Base-by-base conservation (phyloP, 202 grass and related monocot genomes). In the Bolboschoenoplectus hybrid region DNA sequence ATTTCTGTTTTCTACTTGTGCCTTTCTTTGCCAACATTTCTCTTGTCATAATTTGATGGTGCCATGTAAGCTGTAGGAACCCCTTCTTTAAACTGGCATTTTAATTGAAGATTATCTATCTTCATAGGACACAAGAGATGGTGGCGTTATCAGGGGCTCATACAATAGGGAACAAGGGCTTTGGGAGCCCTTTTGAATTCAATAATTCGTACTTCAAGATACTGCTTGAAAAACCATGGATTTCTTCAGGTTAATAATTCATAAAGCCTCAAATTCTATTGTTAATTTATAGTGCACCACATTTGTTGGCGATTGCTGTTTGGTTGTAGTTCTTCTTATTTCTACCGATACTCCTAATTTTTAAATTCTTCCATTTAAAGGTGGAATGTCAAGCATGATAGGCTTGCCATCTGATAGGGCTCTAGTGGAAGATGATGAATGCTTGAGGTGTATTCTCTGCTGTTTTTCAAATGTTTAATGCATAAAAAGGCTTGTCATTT, bases 161-260 rank as follows among this genome's bases (percentile, higher is more conserved):
- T 91, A 95, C 91, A 85, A 91, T 98, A 72, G 96, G 96, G 72
- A 87, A 89, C 35, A 95, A 98, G 87, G 96, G 96, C 49, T 98
- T 98, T 9, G 90, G 91, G 67, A 91, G 85, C 80, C 93, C 96
- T 70, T 69, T 64, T 86, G 7, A 80, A 80, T 98, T 98, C 51
- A 87, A 96, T 52, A 96, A 98, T 67, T 47, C 90, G 53, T 98
- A 96, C 71, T 98, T 87, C 83, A 94, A 90, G 56, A 93, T 96
- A 88, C 91, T 95, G 38, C 90, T 98, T 34, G 90, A 95, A 66
- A 96, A 98, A 81, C 90, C 96, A 67, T 91, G 86, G 67, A 65
- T 82, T 11, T 90, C 91, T 84, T 90, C 93, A 64, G 80, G 93
- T 98, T 78, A 88, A 77, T 85, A 40, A 57, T 57, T 81, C 16